Base-by-base conservation (phyloP, 2,329 filamentous ascomycete species). In the Calonectria montana region DNA sequence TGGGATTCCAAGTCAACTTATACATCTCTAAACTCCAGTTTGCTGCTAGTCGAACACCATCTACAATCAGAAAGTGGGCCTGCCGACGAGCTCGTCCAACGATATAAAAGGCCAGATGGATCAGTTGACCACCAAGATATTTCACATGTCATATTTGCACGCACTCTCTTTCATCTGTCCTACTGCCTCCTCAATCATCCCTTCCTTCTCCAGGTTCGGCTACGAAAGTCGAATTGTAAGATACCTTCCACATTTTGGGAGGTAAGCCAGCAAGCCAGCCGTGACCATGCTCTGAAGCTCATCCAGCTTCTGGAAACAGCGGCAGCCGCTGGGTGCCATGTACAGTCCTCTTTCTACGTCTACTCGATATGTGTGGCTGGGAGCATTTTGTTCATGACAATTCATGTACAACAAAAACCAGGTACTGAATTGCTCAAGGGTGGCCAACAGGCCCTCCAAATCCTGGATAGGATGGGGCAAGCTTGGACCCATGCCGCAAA, bases 181-280 rank as follows among this genome's bases (percentile, higher is more conserved):
- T 65, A 74, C 53, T 89, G 87, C 69, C 83, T 88, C 0, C 79
- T 89, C 10, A 89, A 89, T 59, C 87, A 89, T 71, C 87, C 87
- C 0, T 82, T 89, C n/a, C 77, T 89, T 4, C 77, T 89, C 2
- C 87, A 86, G 0, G 78, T 88, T 16, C 83, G 86, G n/a, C 31
- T 71, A 4, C 65, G 50, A 21, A 69, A 55, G 21, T 18, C 47
- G 79, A 88, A 13, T 25, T 50, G 27, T n/a, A 67, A 48, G 21
- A 70, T 69, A 0, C 73, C 73, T 1, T 16, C 65, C 10, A 74
- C 65, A 23, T 75, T 75, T 45, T 43, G 69, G 3, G 41, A 62
- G n/a, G 21, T 70, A 7, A 39, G 64, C 3, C 67, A 65, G 18
- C 57, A 69, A 21, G 68, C 37, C 3, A 66, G 57, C n/a, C 59